Evolutionary conservation across 257 asterid genomes (phyloP).

Genomic region (Petunia secreta): DNA sequence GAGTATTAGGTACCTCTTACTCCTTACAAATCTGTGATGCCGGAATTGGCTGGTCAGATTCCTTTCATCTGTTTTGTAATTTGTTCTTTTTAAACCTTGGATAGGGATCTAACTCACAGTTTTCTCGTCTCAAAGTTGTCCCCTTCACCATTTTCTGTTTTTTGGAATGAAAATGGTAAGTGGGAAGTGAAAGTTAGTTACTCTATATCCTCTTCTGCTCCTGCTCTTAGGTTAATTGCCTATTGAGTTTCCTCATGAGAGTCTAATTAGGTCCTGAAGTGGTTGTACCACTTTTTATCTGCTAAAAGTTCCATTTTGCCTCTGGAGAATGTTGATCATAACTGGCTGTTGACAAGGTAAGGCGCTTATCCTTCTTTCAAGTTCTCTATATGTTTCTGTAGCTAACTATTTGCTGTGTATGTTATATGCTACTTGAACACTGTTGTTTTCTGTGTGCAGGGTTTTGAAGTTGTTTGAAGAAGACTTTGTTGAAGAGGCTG

Average conservation of each 20-base stretch:
- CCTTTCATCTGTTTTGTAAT: neutral
- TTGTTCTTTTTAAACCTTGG: slow-evolving; percentile 24
- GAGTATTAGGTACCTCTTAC: slow-evolving; percentile 22
- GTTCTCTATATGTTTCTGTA: neutral
- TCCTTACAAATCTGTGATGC: slow-evolving; percentile 7
- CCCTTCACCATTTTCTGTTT: slow-evolving; percentile 66
- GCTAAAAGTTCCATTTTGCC: slow-evolving; percentile 32
- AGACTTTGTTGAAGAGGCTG: slow-evolving; percentile 20
- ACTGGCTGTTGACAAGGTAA: slow-evolving; percentile 50
- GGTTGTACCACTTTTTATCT: slow-evolving; percentile 22
- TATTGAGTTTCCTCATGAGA: slow-evolving; percentile 34
- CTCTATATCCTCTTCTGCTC: slow-evolving; percentile 35
- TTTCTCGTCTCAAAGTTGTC: slow-evolving; percentile 36
- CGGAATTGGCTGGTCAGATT: slow-evolving; percentile 33
- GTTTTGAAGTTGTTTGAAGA: neutral
- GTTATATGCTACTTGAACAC: neutral
- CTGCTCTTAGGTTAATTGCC: slow-evolving; percentile 14
- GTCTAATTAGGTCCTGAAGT: slow-evolving; percentile 26
- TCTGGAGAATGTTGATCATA: slow-evolving; percentile 56
- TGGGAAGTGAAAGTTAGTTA: slow-evolving; percentile 44
- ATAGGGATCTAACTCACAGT: slow-evolving; percentile 43
- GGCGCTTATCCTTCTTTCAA: neutral
- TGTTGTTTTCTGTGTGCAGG: neutral
- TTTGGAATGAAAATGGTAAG: slow-evolving; percentile 64
- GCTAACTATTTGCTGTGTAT: neutral